Base-by-base conservation (phyloP, 768 basidiomycete genomes). In the Flagelloscypha sp. region DNA sequence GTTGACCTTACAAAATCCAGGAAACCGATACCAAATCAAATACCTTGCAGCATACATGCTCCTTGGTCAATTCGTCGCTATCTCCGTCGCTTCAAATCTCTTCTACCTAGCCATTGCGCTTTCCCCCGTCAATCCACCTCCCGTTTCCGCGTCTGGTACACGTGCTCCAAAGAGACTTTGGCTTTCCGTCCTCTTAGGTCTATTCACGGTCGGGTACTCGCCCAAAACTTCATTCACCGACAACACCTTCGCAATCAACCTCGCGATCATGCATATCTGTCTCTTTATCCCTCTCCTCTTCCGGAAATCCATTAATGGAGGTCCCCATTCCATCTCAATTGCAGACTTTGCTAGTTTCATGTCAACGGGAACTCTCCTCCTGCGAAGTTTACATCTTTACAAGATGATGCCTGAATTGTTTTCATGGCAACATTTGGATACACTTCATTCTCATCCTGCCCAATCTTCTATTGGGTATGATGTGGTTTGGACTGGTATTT, bases 41-140 rank as follows among this genome's bases (percentile, higher is more conserved):
- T 59, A 70, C 41, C 32, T 71, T 0, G 79, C 75, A 75, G 76
- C 72, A 2, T 83, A 79, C 55, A 79, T 83, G 75, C 58, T 84
- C 23, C 63, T 85, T 7, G 82, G 79, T 5, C 79, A 84, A 53
- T 45, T 83, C 15, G 79, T 85, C 36, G 79, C 82, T 20, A 74
- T 84, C 30, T 74, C 73, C 8, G 74, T 82, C 24, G 74, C 78
- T 6, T 70, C 72, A 1, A 72, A 74, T 36, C 60, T 85, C 13
- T 83, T 81, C 56, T 72, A 72, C 45, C 52, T 74, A 5, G 70
- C 75, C 7, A 36, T 78, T 6, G 43, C 59, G 20, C 49, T 66
- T 8, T 58, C 63, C 1, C 48, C 61, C n/a, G 43, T 58, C 7
- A 45, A 48, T 15, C 37, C 30, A 10, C 30, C 8, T 18, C 24